phyloP scores from a whole-genome alignment of 768 basidiomycete species.

The Boletus eberwhitei region DNA sequence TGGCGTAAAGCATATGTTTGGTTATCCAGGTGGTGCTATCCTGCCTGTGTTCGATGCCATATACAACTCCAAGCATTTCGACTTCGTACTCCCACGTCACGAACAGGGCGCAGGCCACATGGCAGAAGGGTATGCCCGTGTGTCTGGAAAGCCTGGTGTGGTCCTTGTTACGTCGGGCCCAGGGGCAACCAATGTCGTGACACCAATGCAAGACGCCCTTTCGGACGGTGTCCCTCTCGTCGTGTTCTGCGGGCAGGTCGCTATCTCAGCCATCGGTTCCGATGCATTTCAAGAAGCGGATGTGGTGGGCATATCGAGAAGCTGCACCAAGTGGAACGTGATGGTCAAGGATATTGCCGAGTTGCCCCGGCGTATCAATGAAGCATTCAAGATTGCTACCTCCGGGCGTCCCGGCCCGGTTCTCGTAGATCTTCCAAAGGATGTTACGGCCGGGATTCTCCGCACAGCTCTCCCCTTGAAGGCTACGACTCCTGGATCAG shows the following conservation, averaged over 20 bases:
- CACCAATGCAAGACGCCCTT: constrained; percentile 96
- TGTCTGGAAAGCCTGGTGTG: constrained; percentile 96
- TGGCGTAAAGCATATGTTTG: constrained; percentile 93
- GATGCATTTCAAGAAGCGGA: constrained; percentile 99
- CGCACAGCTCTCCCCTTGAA: constrained; percentile 81
- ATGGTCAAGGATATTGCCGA: constrained; percentile 98
- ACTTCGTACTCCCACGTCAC: constrained; percentile 93
- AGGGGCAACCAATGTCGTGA: constrained; percentile 96
- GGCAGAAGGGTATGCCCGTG: constrained; percentile 97
- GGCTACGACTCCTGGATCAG: constrained; percentile 79
- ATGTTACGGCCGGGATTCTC: constrained; percentile 91
- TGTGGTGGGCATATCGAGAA: constrained; percentile 90
- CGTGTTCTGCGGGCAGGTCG: constrained; percentile 98
- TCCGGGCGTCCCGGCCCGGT: constrained; percentile 97
- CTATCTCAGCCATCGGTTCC: constrained; percentile 97
- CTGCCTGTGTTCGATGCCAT: constrained; percentile 99
- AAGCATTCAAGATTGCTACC: constrained; percentile 98
- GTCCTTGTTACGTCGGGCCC: constrained; percentile 98
- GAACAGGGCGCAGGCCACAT: constrained; percentile 99
- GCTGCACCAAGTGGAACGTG: constrained; percentile 99
- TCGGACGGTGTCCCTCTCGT: constrained; percentile 92
- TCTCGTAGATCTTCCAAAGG: constrained; percentile 98
- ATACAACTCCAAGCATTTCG: constrained; percentile 91
- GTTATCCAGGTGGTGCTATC: constrained; percentile 97
- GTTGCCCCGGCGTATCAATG: constrained; percentile 92